Conservation (phyloP, 2,329 filamentous ascomycete genomes). For the Sarocladium brachiariae region DNA sequence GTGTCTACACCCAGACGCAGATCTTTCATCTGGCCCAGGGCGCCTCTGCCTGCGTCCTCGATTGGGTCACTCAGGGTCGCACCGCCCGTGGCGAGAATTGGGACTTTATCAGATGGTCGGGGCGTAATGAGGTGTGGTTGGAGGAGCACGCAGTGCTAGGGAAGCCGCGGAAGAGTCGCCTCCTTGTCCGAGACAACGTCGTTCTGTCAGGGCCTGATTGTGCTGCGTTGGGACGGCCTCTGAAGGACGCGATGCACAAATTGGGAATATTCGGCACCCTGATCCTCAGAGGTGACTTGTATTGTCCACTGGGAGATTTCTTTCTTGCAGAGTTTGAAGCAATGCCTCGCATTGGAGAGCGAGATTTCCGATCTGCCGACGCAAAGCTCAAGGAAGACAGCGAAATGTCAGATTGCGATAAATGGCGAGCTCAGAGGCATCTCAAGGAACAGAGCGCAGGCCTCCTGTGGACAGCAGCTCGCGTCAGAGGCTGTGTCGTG, state of each 20-base stretch:
- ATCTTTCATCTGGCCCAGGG: conserved; percentile 56
- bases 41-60: conserved; percentile 70
- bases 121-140: conserved; percentile 81
- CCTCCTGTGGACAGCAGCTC: conserved; percentile 76
- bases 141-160: conserved; percentile 18
- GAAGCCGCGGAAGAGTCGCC: conserved; percentile 36
- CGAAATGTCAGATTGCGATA: conserved; percentile 34
- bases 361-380: conserved; percentile 62
- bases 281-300: conserved; percentile 68
- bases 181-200: conserved; percentile 81
- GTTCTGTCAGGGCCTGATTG: conserved; percentile 56
- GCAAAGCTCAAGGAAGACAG: conserved; percentile 32
- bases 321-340: conserved; percentile 73
- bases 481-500: conserved; percentile 74
- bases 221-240: conserved; percentile 30
- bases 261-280: conserved; percentile 78
- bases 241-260: conserved; percentile 62
- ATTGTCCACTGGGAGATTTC: conserved; percentile 60
- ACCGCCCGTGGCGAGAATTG: conserved; percentile 82
- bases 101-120: conserved; percentile 72
- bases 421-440: conserved; percentile 50
- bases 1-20: conserved; percentile 79
- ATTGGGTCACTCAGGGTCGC: conserved; percentile 91
- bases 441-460: conserved; percentile 50
- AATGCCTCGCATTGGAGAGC: conserved; percentile 73